phyloP scores from a whole-genome alignment of 495 filamentous ascomycete genomes.

The Penicillium nucicola region DNA sequence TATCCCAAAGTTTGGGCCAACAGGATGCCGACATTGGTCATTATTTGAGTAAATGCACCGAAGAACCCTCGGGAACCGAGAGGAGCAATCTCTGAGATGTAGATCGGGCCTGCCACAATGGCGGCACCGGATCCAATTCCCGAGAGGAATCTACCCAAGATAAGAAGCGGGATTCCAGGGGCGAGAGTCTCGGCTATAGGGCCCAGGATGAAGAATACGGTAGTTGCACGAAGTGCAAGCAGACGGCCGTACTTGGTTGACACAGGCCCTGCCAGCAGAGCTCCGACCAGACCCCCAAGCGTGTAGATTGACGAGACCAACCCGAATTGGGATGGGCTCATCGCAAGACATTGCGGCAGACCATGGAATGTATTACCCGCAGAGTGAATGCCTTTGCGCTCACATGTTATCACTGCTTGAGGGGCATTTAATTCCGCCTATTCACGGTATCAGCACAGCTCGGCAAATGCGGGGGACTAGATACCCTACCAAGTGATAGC shows the following conservation, averaged over 20 bases:
- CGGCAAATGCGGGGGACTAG: neutral
- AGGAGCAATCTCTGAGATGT: slow-evolving; percentile 87
- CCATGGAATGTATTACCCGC: slow-evolving; percentile 21
- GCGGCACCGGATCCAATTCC: slow-evolving; percentile 83
- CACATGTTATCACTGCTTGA: slow-evolving; percentile 82
- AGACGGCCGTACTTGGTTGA: slow-evolving; percentile 71
- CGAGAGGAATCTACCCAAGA: slow-evolving; percentile 71
- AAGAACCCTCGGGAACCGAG: slow-evolving; percentile 77
- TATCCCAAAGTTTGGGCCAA: slow-evolving; percentile 79
- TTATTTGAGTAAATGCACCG: slow-evolving; percentile 88
- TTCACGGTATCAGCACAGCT: neutral
- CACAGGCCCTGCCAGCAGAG: slow-evolving; percentile 70
- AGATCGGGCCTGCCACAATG: slow-evolving; percentile 93
- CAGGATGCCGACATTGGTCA: slow-evolving; percentile 91
- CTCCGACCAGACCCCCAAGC: slow-evolving; percentile 81
- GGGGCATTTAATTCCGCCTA: slow-evolving; percentile 95
- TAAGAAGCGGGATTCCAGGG: slow-evolving; percentile 61
- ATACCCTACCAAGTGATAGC: slow-evolving; percentile 76
- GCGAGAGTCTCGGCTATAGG: slow-evolving; percentile 72
- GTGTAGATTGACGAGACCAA: slow-evolving; percentile 88
- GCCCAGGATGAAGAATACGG: slow-evolving; percentile 72
- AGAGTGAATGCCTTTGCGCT: slow-evolving; percentile 55
- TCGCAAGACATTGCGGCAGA: slow-evolving; percentile 77
- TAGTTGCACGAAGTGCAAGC: slow-evolving; percentile 66
- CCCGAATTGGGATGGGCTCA: slow-evolving; percentile 73